phyloP scores from a whole-genome alignment of 1,284 basidiomycete genomes.

The Cryptococcus neoformans region DNA sequence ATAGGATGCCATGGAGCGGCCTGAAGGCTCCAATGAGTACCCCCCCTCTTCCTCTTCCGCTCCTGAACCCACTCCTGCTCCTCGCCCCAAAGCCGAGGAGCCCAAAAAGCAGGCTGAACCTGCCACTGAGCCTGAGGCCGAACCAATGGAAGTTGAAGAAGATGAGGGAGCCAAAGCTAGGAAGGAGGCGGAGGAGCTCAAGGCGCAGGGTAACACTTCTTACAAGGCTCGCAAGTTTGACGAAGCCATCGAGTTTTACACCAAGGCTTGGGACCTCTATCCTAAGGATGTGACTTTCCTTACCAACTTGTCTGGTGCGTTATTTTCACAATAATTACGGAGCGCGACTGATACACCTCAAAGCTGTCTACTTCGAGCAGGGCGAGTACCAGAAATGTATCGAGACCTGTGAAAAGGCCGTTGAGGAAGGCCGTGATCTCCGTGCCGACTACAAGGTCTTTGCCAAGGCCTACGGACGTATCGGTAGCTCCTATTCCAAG shows the following conservation, averaged over 20 bases:
- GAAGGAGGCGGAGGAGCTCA: conserved; percentile 70
- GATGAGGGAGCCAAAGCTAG: conserved; percentile 70
- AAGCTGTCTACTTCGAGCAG: conserved; percentile 88
- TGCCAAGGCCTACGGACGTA: conserved; percentile 78
- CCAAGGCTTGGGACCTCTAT: conserved; percentile 88
- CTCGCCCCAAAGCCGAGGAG: neutral
- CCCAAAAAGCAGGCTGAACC: conserved; percentile 23
- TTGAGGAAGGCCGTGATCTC: conserved; percentile 78
- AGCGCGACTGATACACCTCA: conserved; percentile 28
- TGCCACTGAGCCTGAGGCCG: conserved; percentile 49
- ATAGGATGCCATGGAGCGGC: conserved; percentile 73
- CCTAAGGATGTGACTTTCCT: conserved; percentile 93
- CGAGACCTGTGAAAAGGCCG: conserved; percentile 88
- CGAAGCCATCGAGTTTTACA: conserved; percentile 67
- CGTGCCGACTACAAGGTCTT: conserved; percentile 59
- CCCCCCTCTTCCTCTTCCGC: conserved; percentile 57
- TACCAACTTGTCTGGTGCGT: conserved; percentile 78
- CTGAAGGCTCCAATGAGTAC: conserved; percentile 78
- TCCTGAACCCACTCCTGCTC: conserved; percentile 8
- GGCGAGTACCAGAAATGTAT: conserved; percentile 88
- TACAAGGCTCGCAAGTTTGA: conserved; percentile 85
- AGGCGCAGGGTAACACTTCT: conserved; percentile 71
- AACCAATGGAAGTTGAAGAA: conserved; percentile 58
- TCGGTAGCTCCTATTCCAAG: conserved; percentile 80
- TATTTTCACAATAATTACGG: neutral